phyloP scores from a whole-genome alignment of 768 basidiomycete species.

The Psilocybe cubensis region DNA sequence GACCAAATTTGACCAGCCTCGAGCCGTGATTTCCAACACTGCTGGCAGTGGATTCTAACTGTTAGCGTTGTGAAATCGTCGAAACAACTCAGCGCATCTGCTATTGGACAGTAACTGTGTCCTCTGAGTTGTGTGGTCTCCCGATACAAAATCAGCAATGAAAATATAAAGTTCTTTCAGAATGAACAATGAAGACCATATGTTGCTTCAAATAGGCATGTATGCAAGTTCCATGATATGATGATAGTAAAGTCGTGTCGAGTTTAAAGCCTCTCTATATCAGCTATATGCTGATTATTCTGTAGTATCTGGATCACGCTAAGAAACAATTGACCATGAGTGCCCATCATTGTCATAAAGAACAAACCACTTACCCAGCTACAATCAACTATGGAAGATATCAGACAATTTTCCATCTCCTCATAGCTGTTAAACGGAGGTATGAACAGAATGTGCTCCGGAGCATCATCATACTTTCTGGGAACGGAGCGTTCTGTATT shows the following conservation, averaged over 20 bases:
- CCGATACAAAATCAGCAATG: no score
- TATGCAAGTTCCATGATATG: not conserved
- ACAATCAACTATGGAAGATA: conserved; percentile 25
- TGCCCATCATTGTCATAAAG: not conserved
- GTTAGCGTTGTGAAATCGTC: no score
- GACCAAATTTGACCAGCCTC: no score
- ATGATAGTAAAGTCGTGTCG: not conserved
- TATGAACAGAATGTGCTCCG: conserved; percentile 29
- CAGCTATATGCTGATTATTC: not conserved
- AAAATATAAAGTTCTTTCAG: no score
- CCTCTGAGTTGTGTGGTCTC: no score
- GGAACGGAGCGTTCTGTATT: conserved; percentile 30
- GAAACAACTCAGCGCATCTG: no score
- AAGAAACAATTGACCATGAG: not conserved
- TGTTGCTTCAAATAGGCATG: not conserved
- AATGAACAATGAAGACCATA: no score
- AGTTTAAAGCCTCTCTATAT: not conserved
- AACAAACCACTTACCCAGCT: conserved; percentile 20
- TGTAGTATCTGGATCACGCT: not conserved
- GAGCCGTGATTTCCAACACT: no score
- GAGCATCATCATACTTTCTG: conserved; percentile 26
- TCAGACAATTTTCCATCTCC: conserved; percentile 23
- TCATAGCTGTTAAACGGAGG: conserved; percentile 27
- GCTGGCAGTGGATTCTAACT: no score
- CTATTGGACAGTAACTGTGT: no score